These are phyloP conservation scores for Colletotrichum lini DNA, from an alignment of 2,329 filamentous ascomycete genomes.

Conservation along the genomic window DNA sequence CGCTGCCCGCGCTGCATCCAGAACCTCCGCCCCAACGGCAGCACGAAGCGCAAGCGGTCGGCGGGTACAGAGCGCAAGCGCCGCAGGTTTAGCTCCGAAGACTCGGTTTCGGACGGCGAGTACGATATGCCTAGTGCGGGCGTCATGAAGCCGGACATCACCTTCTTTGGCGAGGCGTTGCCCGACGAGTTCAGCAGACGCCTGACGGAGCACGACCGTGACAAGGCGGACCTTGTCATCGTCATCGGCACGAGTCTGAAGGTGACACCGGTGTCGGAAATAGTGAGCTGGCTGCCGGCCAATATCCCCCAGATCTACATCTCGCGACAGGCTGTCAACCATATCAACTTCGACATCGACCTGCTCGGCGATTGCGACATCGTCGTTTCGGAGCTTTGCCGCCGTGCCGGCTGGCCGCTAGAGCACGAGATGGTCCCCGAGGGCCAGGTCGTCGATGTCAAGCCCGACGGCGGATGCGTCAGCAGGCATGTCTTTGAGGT, in stretches of 20 bases:
- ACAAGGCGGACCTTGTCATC: slow-evolving; percentile 88
- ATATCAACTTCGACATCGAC: slow-evolving; percentile 97
- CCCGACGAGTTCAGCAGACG: slow-evolving; percentile 87
- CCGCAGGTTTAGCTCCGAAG: slow-evolving; percentile 54
- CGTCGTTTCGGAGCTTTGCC: slow-evolving; percentile 88
- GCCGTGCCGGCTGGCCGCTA: slow-evolving; percentile 84
- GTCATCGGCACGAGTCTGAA: slow-evolving; percentile 98
- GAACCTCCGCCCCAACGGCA: slow-evolving; percentile 57
- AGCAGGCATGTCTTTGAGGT: slow-evolving; percentile 57
- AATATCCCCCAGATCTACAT: slow-evolving; percentile 92
- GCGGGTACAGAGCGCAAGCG: slow-evolving; percentile 56
- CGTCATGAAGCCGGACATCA: slow-evolving; percentile 98
- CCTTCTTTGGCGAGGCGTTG: slow-evolving; percentile 94
- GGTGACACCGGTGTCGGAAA: slow-evolving; percentile 94
- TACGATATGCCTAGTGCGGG: slow-evolving; percentile 75
- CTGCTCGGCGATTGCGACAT: slow-evolving; percentile 96
- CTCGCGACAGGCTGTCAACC: slow-evolving; percentile 84
- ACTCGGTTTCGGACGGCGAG: slow-evolving; percentile 61
- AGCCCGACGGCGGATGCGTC: slow-evolving; percentile 60
- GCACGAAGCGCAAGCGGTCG: slow-evolving; percentile 58
- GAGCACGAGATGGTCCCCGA: slow-evolving; percentile 86
- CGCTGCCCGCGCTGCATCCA: slow-evolving; percentile 80
- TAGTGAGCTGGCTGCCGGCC: slow-evolving; percentile 84
- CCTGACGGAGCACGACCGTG: slow-evolving; percentile 84
- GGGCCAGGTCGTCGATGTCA: slow-evolving; percentile 72